Evolutionary conservation across 176 grass and related monocot genomes (phyloP), one percentile per base, ranked within the genome.

Genomic region (Rhynchospora tenuis): DNA sequence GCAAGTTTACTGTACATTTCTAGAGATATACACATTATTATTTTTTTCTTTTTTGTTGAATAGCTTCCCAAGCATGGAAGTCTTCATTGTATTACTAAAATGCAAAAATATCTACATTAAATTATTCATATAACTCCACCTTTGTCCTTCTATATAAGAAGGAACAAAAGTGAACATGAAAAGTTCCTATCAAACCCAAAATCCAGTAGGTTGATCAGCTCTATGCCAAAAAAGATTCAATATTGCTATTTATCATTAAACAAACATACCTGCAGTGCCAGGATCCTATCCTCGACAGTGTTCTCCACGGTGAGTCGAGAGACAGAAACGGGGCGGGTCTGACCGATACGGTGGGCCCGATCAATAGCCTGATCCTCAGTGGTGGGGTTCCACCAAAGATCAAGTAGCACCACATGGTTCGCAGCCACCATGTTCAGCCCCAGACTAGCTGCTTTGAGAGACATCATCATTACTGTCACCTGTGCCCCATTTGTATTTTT

Each of bases 351-450:
- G 50, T 99, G 96, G 23, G 96, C 96, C 87, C 96, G 92, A 86
- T 99, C 96, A 82, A 99, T 94, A 17, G 96, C 96, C 86, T 99
- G 96, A 84, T 99, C 96, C 88, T 99, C 96, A n/a, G 96, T 99
- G 1, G 96, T 99, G 16, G 96, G 96, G 64, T 99, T 99, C 96
- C 96, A 99, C 96, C 96, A 99, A 20, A 89, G 59, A 16, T 89
- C 87, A 19, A 89, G 87, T 33, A 89, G 76, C 29, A 89, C 43
- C 19, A 89, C 87, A 75, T 89, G 87, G 52, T 84, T 85, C 15
- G 87, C 87, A 8, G 76, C 82, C 26, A 89, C 87, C 87, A 89
- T 81, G 84, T 89, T 89, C n/a, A 89, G 83, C 61, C 80, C 80
- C 20, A 82, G 80, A 67, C 80, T 82, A 62, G 80, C 80, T 43